Evolutionary conservation across 2,329 filamentous ascomycete genomes (phyloP).

Genomic region (Aureobasidium leucospermi): DNA sequence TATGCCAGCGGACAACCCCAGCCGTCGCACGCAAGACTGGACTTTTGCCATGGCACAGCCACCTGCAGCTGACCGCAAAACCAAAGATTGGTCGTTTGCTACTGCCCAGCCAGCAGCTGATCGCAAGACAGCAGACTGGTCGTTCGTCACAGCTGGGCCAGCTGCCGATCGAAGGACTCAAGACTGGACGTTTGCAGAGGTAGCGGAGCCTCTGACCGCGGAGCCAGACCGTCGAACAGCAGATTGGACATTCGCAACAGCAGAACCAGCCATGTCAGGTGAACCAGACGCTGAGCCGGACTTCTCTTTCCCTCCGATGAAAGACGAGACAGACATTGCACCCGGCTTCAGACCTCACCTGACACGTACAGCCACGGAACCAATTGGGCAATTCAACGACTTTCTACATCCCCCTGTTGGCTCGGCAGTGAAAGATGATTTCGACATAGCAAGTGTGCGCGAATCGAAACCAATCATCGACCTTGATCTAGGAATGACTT

Average conservation of each 20-base stretch:
- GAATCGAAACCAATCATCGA: constrained; percentile 40
- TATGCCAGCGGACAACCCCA: constrained; percentile 25
- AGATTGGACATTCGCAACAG: constrained; percentile 39
- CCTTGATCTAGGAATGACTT: constrained; percentile 30
- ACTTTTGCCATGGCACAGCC: constrained; percentile 38
- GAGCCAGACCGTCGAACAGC: constrained; percentile 37
- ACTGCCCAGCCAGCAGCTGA: constrained; percentile 29
- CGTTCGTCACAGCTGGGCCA: constrained; percentile 40
- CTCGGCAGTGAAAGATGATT: constrained; percentile 17
- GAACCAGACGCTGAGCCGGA: constrained; percentile 19
- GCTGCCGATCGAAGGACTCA: constrained; percentile 35
- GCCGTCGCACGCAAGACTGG: constrained; percentile 41
- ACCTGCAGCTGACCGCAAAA: constrained; percentile 20
- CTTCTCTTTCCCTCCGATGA: constrained; percentile 13
- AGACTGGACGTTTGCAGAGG: constrained; percentile 41
- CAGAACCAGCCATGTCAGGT: constrained; percentile 18
- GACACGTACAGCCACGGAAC: constrained; percentile 35
- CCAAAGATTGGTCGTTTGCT: constrained; percentile 47
- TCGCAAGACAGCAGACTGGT: constrained; percentile 39
- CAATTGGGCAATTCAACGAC: constrained; percentile 31
- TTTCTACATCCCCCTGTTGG: constrained; percentile 25
- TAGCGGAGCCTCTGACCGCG: constrained; percentile 27
- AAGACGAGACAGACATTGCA: constrained; percentile 21
- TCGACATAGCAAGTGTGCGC: constrained; percentile 28
- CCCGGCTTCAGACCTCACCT: constrained; percentile 33